phyloP scores from a whole-genome alignment of 805 yeast species.

The Saccharomycopsis sp. region DNA sequence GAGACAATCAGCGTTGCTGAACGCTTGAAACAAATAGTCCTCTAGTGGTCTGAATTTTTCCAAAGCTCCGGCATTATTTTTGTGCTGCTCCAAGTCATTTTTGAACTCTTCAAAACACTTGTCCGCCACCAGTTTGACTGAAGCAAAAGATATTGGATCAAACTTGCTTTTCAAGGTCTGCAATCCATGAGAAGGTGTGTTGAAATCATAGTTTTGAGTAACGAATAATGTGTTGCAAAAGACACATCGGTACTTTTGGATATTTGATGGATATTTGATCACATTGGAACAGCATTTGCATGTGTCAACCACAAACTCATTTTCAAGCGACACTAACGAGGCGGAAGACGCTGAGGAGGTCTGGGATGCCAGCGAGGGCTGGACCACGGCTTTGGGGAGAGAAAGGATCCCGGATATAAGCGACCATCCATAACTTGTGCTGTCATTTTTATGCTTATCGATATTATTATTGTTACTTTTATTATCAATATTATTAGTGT shows the following conservation, averaged over 20 bases:
- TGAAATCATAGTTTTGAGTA: constrained; percentile 21
- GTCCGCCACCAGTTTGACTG: constrained; percentile 30
- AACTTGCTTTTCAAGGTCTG: constrained; percentile 17
- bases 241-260: constrained; percentile 45
- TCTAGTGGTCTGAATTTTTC: constrained; percentile 43
- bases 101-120: constrained; percentile 26
- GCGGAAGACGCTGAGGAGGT: constrained; percentile 17
- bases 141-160: constrained; percentile 26
- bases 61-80: constrained; percentile 5
- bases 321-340: constrained; percentile 8
- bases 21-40: constrained; percentile 35
- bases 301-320: constrained; percentile 13
- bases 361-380: constrained; percentile 9
- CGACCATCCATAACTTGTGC: too few species aligned
- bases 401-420: too few species aligned
- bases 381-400: too few species aligned
- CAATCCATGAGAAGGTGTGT: constrained; percentile 14
- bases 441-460: not conserved
- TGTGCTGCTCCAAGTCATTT: too few species aligned
- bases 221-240: constrained; percentile 35
- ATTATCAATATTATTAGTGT: too few species aligned
- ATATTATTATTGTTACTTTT: too few species aligned
- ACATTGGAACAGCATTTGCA: constrained; percentile 43
- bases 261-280: constrained; percentile 31
- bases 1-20: constrained; percentile 38